Base-by-base conservation (phyloP, 768 basidiomycete genomes). In the Wakefieldia striispora region DNA sequence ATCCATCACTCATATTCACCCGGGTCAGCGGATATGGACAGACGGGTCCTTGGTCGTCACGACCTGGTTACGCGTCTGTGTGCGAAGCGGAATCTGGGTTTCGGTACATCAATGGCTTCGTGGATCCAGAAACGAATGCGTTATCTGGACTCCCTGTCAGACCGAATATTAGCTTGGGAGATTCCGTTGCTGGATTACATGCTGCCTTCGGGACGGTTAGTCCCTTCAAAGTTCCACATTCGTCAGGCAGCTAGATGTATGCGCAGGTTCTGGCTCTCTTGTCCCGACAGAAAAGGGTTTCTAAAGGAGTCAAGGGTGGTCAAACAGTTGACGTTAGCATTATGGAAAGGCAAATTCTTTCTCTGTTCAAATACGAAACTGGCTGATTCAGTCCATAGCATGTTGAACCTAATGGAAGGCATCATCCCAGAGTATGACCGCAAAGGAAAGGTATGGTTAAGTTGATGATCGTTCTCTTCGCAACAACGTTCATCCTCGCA, bases 1-100 rank as follows among this genome's bases (percentile, higher is more conserved):
- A 95, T 58, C 88, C 91, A 0, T 84, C 83, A 45, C 77, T 97
- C 49, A 90, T 97, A 59, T 94, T 91, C 62, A 95, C 93, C 7
- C 91, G 94, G 54, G 82, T 88, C 19, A 84, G 83, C 54, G 85
- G 86, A 8, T 88, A 86, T 55, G 85, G 86, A 3, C 86, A 88
- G 58, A 86, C 83, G 0, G 86, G 85, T 2, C 84, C 86, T 19
- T 87, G 84, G 85, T 75, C 82, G 0, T 74, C 78, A 17, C 77
- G 83, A 11, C 84, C 84, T 6, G 84, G 86, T 17, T 88, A 83
- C 53, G 84, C 86, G 3, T 83, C 85, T 5, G 84, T 88, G 3
- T 88, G 85, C 54, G 86, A 88, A 68, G 85, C 84, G 0, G 84
- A 88, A 51, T 82, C 84, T 3, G 84, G 86, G 3, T 88, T 87